Conservation (phyloP, 305 asterid genomes). For the Salvia sclarea region DNA sequence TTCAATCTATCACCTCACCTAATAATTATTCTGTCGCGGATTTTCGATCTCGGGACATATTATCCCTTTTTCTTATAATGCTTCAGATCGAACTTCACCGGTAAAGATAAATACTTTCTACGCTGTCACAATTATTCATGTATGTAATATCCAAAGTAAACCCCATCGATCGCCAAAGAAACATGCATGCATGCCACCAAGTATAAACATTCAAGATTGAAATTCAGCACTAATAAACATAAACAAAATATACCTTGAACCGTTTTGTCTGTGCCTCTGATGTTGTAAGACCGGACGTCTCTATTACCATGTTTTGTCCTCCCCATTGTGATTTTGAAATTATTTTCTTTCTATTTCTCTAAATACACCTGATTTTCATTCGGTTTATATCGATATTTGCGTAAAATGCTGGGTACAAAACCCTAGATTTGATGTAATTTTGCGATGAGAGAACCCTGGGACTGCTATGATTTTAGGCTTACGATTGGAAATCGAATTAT, state of each 20-base stretch:
- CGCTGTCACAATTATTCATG: too few relatives aligned
- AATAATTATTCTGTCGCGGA: too few relatives aligned
- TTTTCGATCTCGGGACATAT: too few relatives aligned
- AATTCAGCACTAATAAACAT: not conserved
- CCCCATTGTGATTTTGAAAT: too few relatives aligned
- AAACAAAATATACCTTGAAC: constrained; percentile 62
- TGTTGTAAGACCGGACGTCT: constrained; percentile 51
- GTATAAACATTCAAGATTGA: not conserved
- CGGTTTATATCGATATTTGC: not conserved
- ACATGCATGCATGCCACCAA: constrained; percentile 31
- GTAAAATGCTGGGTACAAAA: constrained; percentile 18
- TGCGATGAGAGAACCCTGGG: constrained; percentile 17
- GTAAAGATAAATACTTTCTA: too few relatives aligned
- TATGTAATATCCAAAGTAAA: not conserved
- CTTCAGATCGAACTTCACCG: too few relatives aligned
- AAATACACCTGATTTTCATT: not conserved
- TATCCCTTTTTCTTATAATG: too few relatives aligned
- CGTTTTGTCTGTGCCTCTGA: constrained; percentile 59
- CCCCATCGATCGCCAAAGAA: not conserved
- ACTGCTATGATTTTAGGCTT: not conserved
- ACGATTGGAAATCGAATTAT: not conserved
- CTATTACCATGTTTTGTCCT: constrained; percentile 56
- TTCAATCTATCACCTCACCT: too few relatives aligned
- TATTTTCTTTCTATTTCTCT: too few relatives aligned
- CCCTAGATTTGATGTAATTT: constrained; percentile 33